Evolutionary conservation across 2,329 filamentous ascomycete genomes (phyloP).

Genomic region (Remersonia thermophila): DNA sequence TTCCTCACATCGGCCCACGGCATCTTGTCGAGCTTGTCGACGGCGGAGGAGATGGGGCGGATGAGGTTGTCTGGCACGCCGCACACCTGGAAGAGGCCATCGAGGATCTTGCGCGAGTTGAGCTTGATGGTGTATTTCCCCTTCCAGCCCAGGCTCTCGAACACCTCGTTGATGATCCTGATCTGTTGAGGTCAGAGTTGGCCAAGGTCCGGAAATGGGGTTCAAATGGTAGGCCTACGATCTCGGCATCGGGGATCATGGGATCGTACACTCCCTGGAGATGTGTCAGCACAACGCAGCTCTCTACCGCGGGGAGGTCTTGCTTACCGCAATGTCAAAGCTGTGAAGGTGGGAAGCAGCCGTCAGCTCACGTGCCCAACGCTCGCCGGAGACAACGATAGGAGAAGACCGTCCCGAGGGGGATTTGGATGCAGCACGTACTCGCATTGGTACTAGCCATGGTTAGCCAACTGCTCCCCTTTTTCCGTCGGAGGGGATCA

Average conservation of each 20-base stretch:
- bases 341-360: not conserved
- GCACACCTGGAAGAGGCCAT: slow-evolving; percentile 83
- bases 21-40: slow-evolving; percentile 91
- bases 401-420: no score
- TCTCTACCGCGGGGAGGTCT: no score
- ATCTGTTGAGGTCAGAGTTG: slow-evolving; percentile 30
- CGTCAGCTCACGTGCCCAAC: no score
- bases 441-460: slow-evolving; percentile 67
- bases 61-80: slow-evolving; percentile 82
- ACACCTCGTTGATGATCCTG: slow-evolving; percentile 73
- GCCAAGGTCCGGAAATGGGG: not conserved
- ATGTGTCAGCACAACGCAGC: no score
- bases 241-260: slow-evolving; percentile 87
- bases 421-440: slow-evolving; percentile 2
- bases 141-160: slow-evolving; percentile 54
- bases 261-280: slow-evolving; percentile 58
- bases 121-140: slow-evolving; percentile 77
- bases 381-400: no score
- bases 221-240: slow-evolving; percentile 24
- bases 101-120: slow-evolving; percentile 89
- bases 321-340: not conserved
- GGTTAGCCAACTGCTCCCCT: slow-evolving; percentile 6
- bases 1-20: slow-evolving; percentile 82
- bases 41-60: slow-evolving; percentile 77
- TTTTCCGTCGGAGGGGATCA: not conserved